These are phyloP conservation scores for Durotheca rogersii DNA, from an alignment of 495 filamentous ascomycete species.

Conservation along the genomic window DNA sequence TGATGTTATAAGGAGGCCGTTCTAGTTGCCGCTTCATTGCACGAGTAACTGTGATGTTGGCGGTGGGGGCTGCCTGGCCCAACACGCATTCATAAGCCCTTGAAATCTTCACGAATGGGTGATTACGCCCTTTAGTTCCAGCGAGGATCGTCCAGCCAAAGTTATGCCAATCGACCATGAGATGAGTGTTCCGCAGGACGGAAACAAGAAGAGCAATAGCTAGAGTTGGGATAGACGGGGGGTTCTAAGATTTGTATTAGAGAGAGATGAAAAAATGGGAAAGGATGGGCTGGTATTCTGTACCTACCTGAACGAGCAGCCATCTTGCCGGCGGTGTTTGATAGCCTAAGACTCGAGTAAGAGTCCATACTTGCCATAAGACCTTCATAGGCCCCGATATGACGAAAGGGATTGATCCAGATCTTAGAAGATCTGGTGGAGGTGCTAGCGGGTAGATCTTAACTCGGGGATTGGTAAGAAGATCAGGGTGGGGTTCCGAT, in stretches of 20 bases:
- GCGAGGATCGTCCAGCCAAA: slow-evolving; percentile 96
- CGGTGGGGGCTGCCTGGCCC: slow-evolving; percentile 61
- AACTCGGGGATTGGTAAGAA: slow-evolving; percentile 64
- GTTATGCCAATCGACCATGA: slow-evolving; percentile 98
- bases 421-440: slow-evolving; percentile 62
- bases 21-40: slow-evolving; percentile 79
- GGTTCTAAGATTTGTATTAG: slow-evolving; percentile 62
- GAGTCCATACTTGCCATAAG: slow-evolving; percentile 69
- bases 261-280: background rate
- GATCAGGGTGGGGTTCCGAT: slow-evolving; percentile 66
- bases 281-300: too few relatives aligned
- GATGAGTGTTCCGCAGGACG: slow-evolving; percentile 72
- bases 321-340: slow-evolving; percentile 68
- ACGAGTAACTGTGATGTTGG: slow-evolving; percentile 82
- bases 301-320: slow-evolving; percentile 78
- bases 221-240: slow-evolving; percentile 90
- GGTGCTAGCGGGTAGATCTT: slow-evolving; percentile 64
- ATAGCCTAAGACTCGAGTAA: slow-evolving; percentile 74
- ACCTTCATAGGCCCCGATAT: slow-evolving; percentile 84
- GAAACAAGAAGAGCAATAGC: slow-evolving; percentile 70
- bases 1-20: slow-evolving; percentile 59
- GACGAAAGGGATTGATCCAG: slow-evolving; percentile 72
- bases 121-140: slow-evolving; percentile 60
- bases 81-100: slow-evolving; percentile 73
- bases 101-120: slow-evolving; percentile 75